Conservation (phyloP, 2,329 filamentous ascomycete genomes). For the Curvularia lunata region DNA sequence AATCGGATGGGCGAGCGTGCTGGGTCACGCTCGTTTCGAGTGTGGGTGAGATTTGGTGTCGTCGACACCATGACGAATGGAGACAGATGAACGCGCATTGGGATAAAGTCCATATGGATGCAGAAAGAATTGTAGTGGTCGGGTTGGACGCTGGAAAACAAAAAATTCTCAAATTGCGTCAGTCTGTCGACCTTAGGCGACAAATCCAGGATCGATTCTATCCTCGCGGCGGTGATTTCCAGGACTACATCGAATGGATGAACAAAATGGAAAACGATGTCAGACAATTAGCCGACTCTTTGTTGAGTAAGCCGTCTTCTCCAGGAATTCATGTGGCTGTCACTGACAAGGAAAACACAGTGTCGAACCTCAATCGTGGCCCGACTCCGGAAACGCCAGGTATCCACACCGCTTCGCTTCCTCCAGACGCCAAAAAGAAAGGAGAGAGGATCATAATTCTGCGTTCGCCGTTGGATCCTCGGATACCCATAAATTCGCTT, state of each 20-base stretch:
- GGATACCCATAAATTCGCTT: conserved; percentile 30
- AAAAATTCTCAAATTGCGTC: conserved; percentile 33
- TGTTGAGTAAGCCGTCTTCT: conserved; percentile 27
- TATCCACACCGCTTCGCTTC: neutral
- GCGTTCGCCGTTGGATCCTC: conserved; percentile 29
- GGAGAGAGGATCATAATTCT: conserved; percentile 28
- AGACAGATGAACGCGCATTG: conserved; percentile 26
- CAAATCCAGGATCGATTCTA: conserved; percentile 34
- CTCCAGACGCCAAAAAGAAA: neutral
- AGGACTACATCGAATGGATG: conserved; percentile 37
- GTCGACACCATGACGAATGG: conserved; percentile 26
- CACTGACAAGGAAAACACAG: neutral
- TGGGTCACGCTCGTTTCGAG: conserved; percentile 11
- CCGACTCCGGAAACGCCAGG: conserved; percentile 7
- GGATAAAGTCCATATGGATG: conserved; percentile 24
- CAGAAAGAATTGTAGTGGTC: conserved; percentile 24
- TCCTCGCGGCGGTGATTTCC: conserved; percentile 29
- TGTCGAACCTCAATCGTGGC: conserved; percentile 1
- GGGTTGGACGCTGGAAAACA: conserved; percentile 26
- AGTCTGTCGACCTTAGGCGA: conserved; percentile 31
- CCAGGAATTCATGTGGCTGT: too few relatives aligned
- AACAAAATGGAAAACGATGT: conserved; percentile 31
- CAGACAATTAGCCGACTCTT: conserved; percentile 27
- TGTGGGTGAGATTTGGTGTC: conserved; percentile 23
- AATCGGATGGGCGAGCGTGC: conserved; percentile 31